Base-by-base conservation (phyloP, 768 basidiomycete species). In the Mycena sanguinolenta region DNA sequence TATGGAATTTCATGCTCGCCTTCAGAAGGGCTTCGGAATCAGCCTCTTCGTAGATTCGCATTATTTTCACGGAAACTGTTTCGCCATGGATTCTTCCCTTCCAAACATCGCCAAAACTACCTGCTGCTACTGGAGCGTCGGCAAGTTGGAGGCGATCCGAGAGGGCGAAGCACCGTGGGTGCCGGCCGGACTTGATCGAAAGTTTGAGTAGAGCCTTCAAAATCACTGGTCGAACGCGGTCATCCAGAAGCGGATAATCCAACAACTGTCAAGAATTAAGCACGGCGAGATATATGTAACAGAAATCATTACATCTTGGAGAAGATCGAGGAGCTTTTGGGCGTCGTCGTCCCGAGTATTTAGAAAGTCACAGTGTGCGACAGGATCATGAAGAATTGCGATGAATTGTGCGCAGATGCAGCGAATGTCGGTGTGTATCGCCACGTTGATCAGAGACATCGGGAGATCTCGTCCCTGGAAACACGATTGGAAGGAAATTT, bases 251-350 rank as follows among this genome's bases (percentile, higher is more conserved):
- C 21, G 67, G 71, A 28, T 74, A 69, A 62, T 74, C 73, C 32
- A 72, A 65, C 19, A 72, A 46, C 73, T 74, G 50, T 50, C 2
- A 27, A 7, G 14, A 3, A 53, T 46, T 64, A 13, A 66, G 30
- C n/a, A 25, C 7, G 53, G 32, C 5, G 52, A 50, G 34, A 38
- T 17, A 34, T n/a, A 19, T 17, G 38, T 30, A 10, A 6, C 7
- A 38, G 39, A 21, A 6, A n/a, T 30, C 10, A 4, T 55, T 59
- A 75, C 75, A 59, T 67, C 72, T 69, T 76, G 75, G 4, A 76
- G 58, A 36, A 75, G 70, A 38, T 76, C 71, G 14, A 76, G 61
- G 21, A 76, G 60, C 36, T 70, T 67, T n/a, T 75, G 72, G 25
- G 75, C 74, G 21, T 70, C n/a, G 8, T 66, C 61, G 25, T 53